Conservation (phyloP, 208 protist genomes). For the Naegleria lovaniensis region DNA sequence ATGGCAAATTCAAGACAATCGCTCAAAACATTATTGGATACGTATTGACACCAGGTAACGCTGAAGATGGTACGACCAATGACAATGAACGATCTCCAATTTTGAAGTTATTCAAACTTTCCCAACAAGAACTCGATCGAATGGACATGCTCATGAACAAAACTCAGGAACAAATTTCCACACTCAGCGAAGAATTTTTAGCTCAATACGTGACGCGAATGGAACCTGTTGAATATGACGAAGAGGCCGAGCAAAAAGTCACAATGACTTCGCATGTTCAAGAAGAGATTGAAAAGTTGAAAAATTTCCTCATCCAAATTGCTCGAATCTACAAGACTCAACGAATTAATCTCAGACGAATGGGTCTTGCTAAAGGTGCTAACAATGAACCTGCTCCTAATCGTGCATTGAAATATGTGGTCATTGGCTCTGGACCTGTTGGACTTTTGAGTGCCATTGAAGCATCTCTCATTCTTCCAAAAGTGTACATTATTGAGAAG, state of each 20-base stretch:
- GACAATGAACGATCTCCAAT: not conserved
- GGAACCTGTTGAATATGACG: not conserved
- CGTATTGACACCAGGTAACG: not conserved
- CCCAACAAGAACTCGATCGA: not conserved
- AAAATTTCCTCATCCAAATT: not conserved
- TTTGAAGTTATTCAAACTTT: not conserved
- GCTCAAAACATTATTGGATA: not conserved
- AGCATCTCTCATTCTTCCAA: not conserved
- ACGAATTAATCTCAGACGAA: not conserved
- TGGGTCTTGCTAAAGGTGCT: not conserved
- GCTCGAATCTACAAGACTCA: not conserved
- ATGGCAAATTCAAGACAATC: not conserved
- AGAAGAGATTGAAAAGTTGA: not conserved
- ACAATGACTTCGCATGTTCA: not conserved
- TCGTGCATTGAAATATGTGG: not conserved
- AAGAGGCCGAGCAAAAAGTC: not conserved
- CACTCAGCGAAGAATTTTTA: not conserved
- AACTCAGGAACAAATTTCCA: not conserved
- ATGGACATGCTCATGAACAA: not conserved
- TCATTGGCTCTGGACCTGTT: constrained; percentile 9
- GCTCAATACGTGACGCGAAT: not conserved
- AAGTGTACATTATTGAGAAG: not conserved
- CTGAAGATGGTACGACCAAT: not conserved
- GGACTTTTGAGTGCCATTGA: not conserved
- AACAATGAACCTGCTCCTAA: not conserved